Evolutionary conservation across 352 stramenopile species (phyloP).

Genomic region (Globisporangium barbulae): DNA sequence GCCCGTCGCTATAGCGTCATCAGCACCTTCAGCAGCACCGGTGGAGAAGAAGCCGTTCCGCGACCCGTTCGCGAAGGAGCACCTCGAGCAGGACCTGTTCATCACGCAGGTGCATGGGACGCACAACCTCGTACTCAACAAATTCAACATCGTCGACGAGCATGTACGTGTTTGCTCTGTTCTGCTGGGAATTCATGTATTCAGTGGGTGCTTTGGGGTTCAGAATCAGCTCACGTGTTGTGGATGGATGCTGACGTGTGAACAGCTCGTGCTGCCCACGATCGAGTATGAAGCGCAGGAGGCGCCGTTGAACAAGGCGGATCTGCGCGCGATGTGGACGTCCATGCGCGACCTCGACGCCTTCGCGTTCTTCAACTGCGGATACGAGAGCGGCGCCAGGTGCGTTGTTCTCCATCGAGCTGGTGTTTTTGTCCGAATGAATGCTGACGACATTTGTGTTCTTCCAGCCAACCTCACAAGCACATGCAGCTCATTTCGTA

Average conservation of each 20-base stretch:
- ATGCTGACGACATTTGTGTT: not conserved
- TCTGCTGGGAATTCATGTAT: not conserved
- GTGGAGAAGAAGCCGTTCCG: constrained; percentile 31
- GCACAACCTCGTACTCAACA: constrained; percentile 84
- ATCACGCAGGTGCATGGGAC: constrained; percentile 56
- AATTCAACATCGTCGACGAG: constrained; percentile 78
- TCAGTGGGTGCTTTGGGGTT: not conserved
- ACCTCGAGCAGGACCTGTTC: constrained; percentile 70
- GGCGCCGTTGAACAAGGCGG: constrained; percentile 36
- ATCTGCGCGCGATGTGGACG: constrained; percentile 76
- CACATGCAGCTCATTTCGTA: constrained; percentile 88
- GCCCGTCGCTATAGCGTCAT: constrained; percentile 23
- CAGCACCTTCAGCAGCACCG: not conserved
- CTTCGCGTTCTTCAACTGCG: constrained; percentile 86
- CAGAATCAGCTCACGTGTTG: not conserved
- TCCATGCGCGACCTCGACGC: constrained; percentile 62
- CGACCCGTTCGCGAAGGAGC: constrained; percentile 71
- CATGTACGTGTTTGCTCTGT: constrained; percentile 33
- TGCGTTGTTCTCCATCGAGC: constrained; percentile 14
- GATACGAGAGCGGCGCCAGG: constrained; percentile 77
- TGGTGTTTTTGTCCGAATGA: not conserved
- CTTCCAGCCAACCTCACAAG: constrained; percentile 67
- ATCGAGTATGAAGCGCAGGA: constrained; percentile 72
- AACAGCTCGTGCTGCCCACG: constrained; percentile 59
- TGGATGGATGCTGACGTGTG: not conserved